These are phyloP conservation scores for Mucor irregularis DNA, from an alignment of 371 early-diverging fungal species.

Conservation along the genomic window DNA sequence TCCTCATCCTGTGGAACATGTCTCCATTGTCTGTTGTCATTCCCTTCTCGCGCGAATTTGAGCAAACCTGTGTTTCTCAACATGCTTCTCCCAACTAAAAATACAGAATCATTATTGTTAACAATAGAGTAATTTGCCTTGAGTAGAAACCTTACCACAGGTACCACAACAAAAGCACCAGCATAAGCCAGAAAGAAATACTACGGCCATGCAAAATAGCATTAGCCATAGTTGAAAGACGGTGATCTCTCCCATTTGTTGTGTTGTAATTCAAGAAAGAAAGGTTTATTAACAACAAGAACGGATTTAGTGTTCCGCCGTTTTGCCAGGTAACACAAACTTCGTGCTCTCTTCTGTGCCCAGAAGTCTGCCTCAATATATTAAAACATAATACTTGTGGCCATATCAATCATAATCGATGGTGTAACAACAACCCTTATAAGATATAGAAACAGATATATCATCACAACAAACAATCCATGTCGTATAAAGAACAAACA, in stretches of 20 bases:
- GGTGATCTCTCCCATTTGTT: slow-evolving; percentile 12
- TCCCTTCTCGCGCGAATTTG: slow-evolving; percentile 14
- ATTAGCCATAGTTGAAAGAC: slow-evolving; percentile 29
- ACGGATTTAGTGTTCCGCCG: too few species aligned
- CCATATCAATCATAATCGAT: too few species aligned
- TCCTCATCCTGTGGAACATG: slow-evolving; percentile 19
- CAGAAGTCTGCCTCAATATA: too few species aligned
- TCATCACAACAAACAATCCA: too few species aligned
- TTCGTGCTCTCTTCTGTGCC: too few species aligned
- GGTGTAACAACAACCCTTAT: too few species aligned
- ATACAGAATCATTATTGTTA: too few species aligned
- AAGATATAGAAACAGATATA: too few species aligned
- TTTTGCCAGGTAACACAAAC: too few species aligned
- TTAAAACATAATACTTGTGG: too few species aligned
- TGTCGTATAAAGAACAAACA: neutral
- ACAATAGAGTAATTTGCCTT: neutral
- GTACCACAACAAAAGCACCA: slow-evolving; percentile 54
- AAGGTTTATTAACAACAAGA: too few species aligned
- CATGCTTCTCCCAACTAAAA: slow-evolving; percentile 29
- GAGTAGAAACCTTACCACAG: slow-evolving; percentile 30
- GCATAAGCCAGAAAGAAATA: slow-evolving; percentile 40
- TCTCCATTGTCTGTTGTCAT: slow-evolving; percentile 9
- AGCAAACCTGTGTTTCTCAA: slow-evolving; percentile 24
- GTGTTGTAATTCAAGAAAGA: neutral
- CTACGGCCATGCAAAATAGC: slow-evolving; percentile 13